Evolutionary conservation across 805 yeast genomes (phyloP).

Genomic region (Ogataea haglerorum): DNA sequence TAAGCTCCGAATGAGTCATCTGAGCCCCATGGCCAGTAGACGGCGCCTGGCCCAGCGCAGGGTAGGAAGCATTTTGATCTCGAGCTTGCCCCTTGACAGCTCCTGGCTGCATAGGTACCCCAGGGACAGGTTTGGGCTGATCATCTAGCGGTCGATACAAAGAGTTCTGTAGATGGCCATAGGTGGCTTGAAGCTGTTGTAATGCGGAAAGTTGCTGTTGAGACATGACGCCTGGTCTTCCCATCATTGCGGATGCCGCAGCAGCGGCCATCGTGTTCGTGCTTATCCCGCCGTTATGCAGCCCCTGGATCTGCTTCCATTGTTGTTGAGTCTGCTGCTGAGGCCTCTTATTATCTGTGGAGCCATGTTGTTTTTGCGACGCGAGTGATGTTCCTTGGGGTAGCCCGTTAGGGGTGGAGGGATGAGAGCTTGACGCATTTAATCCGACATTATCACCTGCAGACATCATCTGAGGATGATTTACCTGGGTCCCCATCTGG

Average conservation of each 20-base stretch:
- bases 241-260: constrained; percentile 27
- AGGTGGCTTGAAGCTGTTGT: constrained; percentile 30
- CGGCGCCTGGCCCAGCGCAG: not conserved
- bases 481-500: constrained; percentile 12
- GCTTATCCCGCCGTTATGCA: constrained; percentile 11
- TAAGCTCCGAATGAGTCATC: constrained; percentile 11
- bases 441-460: not conserved
- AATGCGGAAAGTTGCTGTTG: constrained; percentile 25
- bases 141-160: constrained; percentile 22
- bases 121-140: constrained; percentile 12
- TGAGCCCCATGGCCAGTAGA: constrained; percentile 5
- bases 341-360: constrained; percentile 3
- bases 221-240: constrained; percentile 24
- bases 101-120: not conserved
- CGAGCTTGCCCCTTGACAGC: not conserved
- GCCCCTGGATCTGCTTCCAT: constrained; percentile 23
- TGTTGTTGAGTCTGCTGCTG: constrained; percentile 13
- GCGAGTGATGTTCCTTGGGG: constrained; percentile 17
- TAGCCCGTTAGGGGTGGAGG: constrained; percentile 20
- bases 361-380: not conserved
- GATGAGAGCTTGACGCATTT: constrained; percentile 10
- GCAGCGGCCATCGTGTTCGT: constrained; percentile 25
- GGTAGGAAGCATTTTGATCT: constrained; percentile 4
- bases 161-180: constrained; percentile 28
- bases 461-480: constrained; percentile 12